phyloP scores from a whole-genome alignment of 2,329 filamentous ascomycete species.

The Hypoxylon rubiginosum region DNA sequence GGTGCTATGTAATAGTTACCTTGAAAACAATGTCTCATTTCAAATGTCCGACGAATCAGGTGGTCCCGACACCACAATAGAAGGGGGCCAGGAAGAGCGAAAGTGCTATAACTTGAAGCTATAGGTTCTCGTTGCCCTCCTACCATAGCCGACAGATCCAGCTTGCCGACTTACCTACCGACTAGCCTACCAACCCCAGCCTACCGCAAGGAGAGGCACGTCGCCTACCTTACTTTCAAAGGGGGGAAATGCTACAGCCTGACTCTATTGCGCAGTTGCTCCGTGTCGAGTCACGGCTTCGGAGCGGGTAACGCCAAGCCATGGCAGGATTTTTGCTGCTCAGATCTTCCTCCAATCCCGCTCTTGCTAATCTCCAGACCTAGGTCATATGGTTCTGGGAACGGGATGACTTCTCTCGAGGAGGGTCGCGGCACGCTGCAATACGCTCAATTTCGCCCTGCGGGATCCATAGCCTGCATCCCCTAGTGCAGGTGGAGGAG shows the following conservation, averaged over 20 bases:
- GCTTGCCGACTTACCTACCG: not conserved
- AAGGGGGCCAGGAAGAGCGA: slow-evolving; percentile 9
- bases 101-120: slow-evolving; percentile 20
- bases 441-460: slow-evolving; percentile 38
- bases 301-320: slow-evolving; percentile 31
- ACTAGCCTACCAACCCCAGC: not conserved
- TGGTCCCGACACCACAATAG: not conserved
- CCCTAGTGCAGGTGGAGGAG: slow-evolving; percentile 35
- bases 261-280: slow-evolving; percentile 26
- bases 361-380: slow-evolving; percentile 18
- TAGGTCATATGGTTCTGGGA: slow-evolving; percentile 34
- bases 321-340: slow-evolving; percentile 31
- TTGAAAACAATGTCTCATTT: too few relatives aligned
- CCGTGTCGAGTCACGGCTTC: slow-evolving; percentile 32
- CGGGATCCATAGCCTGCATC: slow-evolving; percentile 37
- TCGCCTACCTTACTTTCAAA: slow-evolving; percentile 9
- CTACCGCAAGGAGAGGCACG: slow-evolving; percentile 18
- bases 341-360: slow-evolving; percentile 34
- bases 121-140: slow-evolving; percentile 15
- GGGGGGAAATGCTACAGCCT: slow-evolving; percentile 11
- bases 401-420: slow-evolving; percentile 34
- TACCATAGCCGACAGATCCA: slow-evolving; percentile 5
- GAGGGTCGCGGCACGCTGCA: slow-evolving; percentile 39
- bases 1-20: slow-evolving; percentile 1
- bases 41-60: slow-evolving; percentile 15